phyloP scores from a whole-genome alignment of 331 rosid species.

The Phaseolus coccineus region DNA sequence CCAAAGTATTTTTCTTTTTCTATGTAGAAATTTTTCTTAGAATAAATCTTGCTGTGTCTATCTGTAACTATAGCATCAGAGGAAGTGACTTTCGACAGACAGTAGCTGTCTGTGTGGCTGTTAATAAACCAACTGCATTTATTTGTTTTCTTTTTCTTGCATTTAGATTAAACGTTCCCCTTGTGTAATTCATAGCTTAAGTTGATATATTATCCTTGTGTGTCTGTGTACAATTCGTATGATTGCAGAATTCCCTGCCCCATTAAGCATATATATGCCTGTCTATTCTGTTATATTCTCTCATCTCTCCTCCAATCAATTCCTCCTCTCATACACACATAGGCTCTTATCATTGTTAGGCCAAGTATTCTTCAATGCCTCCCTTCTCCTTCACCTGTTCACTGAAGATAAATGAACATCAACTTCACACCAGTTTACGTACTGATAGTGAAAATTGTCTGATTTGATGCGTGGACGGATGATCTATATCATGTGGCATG shows the following conservation, averaged over 20 bases:
- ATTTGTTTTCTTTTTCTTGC: no score
- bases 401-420: background rate
- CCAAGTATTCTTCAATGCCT: background rate
- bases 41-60: background rate
- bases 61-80: conserved; percentile 13
- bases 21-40: background rate
- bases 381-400: background rate
- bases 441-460: conserved; percentile 7
- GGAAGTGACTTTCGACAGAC: background rate
- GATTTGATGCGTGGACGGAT: conserved; percentile 10
- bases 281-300: no score
- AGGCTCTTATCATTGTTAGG: background rate
- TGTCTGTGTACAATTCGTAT: no score
- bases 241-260: no score
- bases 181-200: background rate
- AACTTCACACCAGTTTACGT: conserved; percentile 23
- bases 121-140: conserved; percentile 24
- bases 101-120: background rate
- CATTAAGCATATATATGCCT: no score
- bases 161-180: conserved; percentile 23
- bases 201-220: background rate
- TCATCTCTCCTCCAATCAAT: background rate
- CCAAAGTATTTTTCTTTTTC: background rate
- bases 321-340: conserved; percentile 2
- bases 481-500: background rate